Base-by-base conservation (phyloP, 1,139 yeast genomes). In the Geotrichum bryndzae region DNA sequence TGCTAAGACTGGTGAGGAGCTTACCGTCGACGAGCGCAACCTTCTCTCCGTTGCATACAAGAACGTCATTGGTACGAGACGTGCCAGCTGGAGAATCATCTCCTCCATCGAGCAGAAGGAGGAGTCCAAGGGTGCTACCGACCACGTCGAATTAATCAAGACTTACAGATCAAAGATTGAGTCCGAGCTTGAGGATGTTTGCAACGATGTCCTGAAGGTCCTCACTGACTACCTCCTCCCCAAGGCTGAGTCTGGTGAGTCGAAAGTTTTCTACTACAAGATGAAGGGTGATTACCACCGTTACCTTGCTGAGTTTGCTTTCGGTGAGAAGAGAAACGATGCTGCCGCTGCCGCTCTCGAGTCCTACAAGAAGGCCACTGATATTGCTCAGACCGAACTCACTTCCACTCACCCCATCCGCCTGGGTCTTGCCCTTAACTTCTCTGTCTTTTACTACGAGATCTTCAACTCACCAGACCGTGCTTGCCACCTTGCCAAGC, bases 221-320 rank as follows among this genome's bases (percentile, higher is more conserved):
- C 84, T 94, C 74, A 87, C 90, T 68, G 84, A 88, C 73, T 95
- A 90, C 77, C 86, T 94, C 78, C 91, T 94, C 73, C 92, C 97
- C 50, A 59, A 94, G 65, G 97, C 98, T 68, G 90, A 88, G 77
- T 85, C 96, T 66, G 98, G 97, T 72, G 99, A 94, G 80, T 90
- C 97, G 59, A 91, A 92, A 83, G 98, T 94, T 64, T 94, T 94
- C 80, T 94, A 94, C 84, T 91, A 90, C 82, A 94, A 94, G 85
- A 94, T 94, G 98, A 92, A 94, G 84, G 99, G 98, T 81, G 99
- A 94, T 79, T 94, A 94, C 84, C 96, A 92, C 83, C 96, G 99
- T 81, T 94, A 94, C 79, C 84, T 94, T 80, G 98, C 98, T 67
- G 99, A 94, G 81, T 94, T 94, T 74, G 95, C 97, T 67, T 82